Evolutionary conservation across 768 basidiomycete genomes (phyloP).

Genomic region (Trametes punicea): DNA sequence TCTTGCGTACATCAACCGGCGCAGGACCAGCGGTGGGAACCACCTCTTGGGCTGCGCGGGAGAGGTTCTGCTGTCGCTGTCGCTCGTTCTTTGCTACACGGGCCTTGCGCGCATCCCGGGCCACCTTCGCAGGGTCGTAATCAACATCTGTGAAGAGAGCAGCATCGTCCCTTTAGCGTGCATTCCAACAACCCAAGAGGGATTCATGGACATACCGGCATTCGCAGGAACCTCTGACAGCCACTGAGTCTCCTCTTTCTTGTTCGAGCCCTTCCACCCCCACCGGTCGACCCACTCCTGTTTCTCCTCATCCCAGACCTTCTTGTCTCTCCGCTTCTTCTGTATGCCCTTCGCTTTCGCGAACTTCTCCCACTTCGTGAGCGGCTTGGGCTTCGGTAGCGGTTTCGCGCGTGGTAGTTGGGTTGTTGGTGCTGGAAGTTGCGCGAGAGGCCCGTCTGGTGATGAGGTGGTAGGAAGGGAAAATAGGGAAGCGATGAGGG

Average conservation of each 20-base stretch:
- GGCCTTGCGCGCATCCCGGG: slow-evolving; percentile 75
- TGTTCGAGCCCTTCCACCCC: slow-evolving; percentile 90
- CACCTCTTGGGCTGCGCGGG: slow-evolving; percentile 47
- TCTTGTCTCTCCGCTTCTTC: slow-evolving; percentile 71
- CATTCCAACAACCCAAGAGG: not conserved
- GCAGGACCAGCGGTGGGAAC: slow-evolving; percentile 7
- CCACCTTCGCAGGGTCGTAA: slow-evolving; percentile 72
- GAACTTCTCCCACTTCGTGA: slow-evolving; percentile 96
- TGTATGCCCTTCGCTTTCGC: slow-evolving; percentile 93
- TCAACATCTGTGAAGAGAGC: slow-evolving; percentile 55
- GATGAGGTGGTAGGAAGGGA: slow-evolving; percentile 73
- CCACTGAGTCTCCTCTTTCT: slow-evolving; percentile 84
- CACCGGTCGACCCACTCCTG: slow-evolving; percentile 91
- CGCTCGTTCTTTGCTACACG: slow-evolving; percentile 82
- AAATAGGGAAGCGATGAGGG: slow-evolving; percentile 77
- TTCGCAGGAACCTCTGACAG: slow-evolving; percentile 85
- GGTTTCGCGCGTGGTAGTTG: slow-evolving; percentile 88
- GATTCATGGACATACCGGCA: slow-evolving; percentile 52
- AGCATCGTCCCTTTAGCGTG: not conserved
- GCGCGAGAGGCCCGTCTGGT: slow-evolving; percentile 77
- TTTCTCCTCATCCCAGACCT: slow-evolving; percentile 91
- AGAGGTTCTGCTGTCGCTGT: slow-evolving; percentile 69
- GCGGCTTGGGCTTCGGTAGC: slow-evolving; percentile 86
- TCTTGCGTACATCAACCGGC: slow-evolving; percentile 49
- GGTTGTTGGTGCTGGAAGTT: slow-evolving; percentile 74